These are phyloP conservation scores for Themeda triandra DNA, from an alignment of 176 grass and related monocot species.

Conservation along the genomic window DNA sequence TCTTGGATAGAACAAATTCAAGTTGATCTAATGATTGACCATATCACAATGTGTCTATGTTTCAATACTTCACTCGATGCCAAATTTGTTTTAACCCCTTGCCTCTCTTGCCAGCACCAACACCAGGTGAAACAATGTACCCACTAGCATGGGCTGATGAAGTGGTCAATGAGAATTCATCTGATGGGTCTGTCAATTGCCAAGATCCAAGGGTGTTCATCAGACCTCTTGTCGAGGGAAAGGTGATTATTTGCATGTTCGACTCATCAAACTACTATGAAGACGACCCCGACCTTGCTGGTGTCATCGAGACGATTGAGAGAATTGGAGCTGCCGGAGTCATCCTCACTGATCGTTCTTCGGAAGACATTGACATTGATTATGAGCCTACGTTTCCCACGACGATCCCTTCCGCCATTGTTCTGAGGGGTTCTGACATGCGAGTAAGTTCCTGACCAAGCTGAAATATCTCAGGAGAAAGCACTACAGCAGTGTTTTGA, in stretches of 20 bases:
- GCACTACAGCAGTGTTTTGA: neutral
- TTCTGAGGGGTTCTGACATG: conserved; percentile 26
- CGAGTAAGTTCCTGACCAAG: conserved; percentile 39
- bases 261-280: conserved; percentile 31
- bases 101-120: conserved; percentile 44
- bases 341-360: conserved; percentile 42
- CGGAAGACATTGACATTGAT: conserved; percentile 31
- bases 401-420: conserved; percentile 51
- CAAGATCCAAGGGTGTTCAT: conserved; percentile 35
- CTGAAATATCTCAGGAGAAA: neutral
- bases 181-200: conserved; percentile 25
- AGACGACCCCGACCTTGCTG: neutral
- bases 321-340: conserved; percentile 63
- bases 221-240: conserved; percentile 60
- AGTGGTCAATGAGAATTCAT: conserved; percentile 38
- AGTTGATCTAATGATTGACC: neutral
- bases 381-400: conserved; percentile 39
- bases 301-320: conserved; percentile 42
- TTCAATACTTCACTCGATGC: neutral
- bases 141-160: conserved; percentile 58
- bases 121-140: conserved; percentile 54
- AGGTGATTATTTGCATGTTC: conserved; percentile 64
- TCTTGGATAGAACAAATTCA: neutral
- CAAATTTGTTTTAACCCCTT: conserved; percentile 20
- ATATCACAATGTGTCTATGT: neutral